Base-by-base conservation (phyloP, 2,329 filamentous ascomycete species). In the Xylariaceae sp. region DNA sequence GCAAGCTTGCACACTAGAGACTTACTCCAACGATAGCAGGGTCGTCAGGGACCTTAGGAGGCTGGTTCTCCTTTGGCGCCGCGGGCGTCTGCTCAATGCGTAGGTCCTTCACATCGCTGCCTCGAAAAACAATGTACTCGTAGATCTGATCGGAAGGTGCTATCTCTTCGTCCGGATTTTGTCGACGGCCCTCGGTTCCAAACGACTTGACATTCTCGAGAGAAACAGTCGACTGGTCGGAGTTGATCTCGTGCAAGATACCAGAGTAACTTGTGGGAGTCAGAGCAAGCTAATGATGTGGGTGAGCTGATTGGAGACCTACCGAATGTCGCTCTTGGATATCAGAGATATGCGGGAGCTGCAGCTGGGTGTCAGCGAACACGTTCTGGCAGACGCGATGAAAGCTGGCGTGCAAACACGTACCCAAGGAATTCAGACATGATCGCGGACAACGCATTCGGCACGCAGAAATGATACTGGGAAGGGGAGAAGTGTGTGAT, bases 41-140 rank as follows among this genome's bases (percentile, higher is more conserved):
- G 63, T 98, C 92, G 65, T 94, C 84, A 6, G 89, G 89, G 52
- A 94, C 77, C 45, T 80, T 77, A 33, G 83, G 81, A 39, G 81
- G 80, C 51, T 81, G 78, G 44, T 80, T 80, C 56, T 88, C 78
- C 59, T 85, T 80, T 51, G 77, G 76, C 47, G 79, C 75, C 49
- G 78, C 75, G 25, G 83, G 77, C 29, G 80, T 75, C 51, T 94
- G 83, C 54, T 94, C 89, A 53, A 98, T 90, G 52, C 87, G 84
- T 52, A 98, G 72, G 60, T 98, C 92, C 65, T 98, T 98, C 56
- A 98, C 92, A 68, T 98, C 92, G 60, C 87, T 95, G 50, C 92
- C 92, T 40, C 90, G 83, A 63, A 98, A 98, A 45, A 98, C 88
- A 55, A 98, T 96, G 67, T 95, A 96, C 59, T 96, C 92, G 68